phyloP scores from a whole-genome alignment of 2,329 filamentous ascomycete genomes.

The Fusarium denticulatum region DNA sequence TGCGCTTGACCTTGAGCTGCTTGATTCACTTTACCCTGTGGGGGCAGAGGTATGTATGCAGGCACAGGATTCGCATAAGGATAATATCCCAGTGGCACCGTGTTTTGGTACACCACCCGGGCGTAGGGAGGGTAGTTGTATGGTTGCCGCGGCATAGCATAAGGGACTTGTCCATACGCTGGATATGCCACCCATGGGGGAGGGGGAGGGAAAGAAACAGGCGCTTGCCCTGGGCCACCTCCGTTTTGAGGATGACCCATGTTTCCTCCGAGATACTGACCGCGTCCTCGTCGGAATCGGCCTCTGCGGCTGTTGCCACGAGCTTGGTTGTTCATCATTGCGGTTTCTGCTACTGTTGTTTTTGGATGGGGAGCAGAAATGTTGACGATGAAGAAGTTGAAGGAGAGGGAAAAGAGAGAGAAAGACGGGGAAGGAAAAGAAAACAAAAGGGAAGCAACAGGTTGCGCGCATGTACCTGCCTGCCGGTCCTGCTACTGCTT shows the following conservation, averaged over 20 bases:
- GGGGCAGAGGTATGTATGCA: neutral
- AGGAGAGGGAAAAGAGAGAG: too few species aligned
- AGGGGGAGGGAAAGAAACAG: neutral
- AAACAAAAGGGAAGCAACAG: neutral
- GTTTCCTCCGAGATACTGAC: neutral
- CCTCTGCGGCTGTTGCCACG: neutral
- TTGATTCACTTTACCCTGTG: neutral
- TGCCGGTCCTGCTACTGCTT: neutral
- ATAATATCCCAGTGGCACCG: neutral
- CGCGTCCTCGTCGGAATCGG: neutral
- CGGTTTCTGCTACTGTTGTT: neutral
- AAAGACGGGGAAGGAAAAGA: neutral
- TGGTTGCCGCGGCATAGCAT: neutral
- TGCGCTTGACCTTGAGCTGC: neutral
- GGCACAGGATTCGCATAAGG: neutral
- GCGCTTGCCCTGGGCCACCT: neutral
- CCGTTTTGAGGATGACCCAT: neutral
- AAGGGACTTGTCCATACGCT: neutral
- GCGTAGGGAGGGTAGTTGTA: neutral
- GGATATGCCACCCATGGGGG: neutral
- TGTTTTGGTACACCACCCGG: neutral
- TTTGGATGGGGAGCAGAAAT: neutral
- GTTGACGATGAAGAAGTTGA: neutral
- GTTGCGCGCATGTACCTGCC: neutral
- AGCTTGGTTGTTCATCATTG: neutral